phyloP scores from a whole-genome alignment of 768 basidiomycete genomes.

The Tremella fuciformis region DNA sequence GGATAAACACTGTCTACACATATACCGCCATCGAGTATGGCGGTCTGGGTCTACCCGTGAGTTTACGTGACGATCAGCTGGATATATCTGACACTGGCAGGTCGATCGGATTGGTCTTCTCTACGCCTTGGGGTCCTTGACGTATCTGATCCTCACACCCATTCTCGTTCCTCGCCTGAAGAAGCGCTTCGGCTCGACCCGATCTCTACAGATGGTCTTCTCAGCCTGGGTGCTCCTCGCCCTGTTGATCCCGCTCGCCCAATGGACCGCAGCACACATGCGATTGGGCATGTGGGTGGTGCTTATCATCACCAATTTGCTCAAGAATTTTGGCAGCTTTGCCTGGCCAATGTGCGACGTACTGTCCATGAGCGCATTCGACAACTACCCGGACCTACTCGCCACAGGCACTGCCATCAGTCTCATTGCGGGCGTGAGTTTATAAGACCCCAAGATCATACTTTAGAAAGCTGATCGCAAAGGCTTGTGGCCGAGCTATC shows the following conservation, averaged over 20 bases:
- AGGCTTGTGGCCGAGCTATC: slow-evolving; percentile 32
- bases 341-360: slow-evolving; percentile 25
- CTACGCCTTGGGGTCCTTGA: slow-evolving; percentile 15
- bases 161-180: slow-evolving; percentile 27
- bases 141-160: slow-evolving; percentile 28
- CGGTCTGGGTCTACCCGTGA: slow-evolving; percentile 38
- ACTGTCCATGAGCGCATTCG: slow-evolving; percentile 23
- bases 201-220: slow-evolving; percentile 13
- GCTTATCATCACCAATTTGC: slow-evolving; percentile 9
- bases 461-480: neutral
- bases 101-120: slow-evolving; percentile 28
- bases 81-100: slow-evolving; percentile 5
- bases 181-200: slow-evolving; percentile 17
- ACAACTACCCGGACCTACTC: slow-evolving; percentile 35
- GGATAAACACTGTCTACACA: slow-evolving; percentile 31
- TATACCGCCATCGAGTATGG: slow-evolving; percentile 29
- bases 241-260: slow-evolving; percentile 29
- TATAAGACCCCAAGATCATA: neutral
- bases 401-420: slow-evolving; percentile 33
- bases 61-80: neutral
- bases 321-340: slow-evolving; percentile 21
- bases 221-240: slow-evolving; percentile 20
- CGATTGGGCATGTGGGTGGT: slow-evolving; percentile 26
- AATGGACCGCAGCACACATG: slow-evolving; percentile 18
- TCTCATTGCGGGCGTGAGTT: slow-evolving; percentile 32